phyloP scores from a whole-genome alignment of 768 basidiomycete genomes.

The Hericium erinaceus region DNA sequence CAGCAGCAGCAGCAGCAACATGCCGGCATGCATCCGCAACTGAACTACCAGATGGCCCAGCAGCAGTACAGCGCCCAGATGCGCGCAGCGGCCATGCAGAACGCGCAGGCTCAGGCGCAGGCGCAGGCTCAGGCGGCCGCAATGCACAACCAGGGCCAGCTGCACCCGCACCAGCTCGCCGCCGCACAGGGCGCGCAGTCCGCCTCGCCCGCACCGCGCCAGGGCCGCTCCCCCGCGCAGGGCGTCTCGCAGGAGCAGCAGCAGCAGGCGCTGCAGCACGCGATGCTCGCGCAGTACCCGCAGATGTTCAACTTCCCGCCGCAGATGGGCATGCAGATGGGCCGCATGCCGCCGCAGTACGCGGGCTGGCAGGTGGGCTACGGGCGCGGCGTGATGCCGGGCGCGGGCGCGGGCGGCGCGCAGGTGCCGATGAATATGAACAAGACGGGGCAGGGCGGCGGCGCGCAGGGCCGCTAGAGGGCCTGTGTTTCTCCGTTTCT shows the following conservation, averaged over 20 bases:
- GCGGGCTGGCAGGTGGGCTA: constrained; percentile 12
- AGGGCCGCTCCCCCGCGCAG: background rate
- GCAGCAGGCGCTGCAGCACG: constrained; percentile 14
- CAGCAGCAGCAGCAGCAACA: constrained; percentile 6
- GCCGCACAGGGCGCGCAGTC: background rate
- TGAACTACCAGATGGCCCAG: background rate
- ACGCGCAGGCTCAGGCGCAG: constrained; percentile 5
- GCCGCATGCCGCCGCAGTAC: constrained; percentile 9
- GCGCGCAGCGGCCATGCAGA: background rate
- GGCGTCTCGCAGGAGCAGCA: constrained; percentile 11
- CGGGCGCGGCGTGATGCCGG: constrained; percentile 7
- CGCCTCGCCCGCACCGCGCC: constrained; percentile 1
- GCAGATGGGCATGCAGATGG: constrained; percentile 13
- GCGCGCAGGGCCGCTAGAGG: constrained; percentile 16
- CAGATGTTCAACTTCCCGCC: constrained; percentile 16
- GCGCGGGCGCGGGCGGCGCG: constrained; percentile 7
- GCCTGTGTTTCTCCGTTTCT: background rate
- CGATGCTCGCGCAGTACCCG: constrained; percentile 14
- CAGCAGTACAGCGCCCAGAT: background rate
- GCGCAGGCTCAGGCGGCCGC: background rate
- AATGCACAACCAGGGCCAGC: constrained; percentile 3
- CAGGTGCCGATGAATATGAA: background rate
- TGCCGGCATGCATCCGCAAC: background rate
- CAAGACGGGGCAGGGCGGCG: constrained; percentile 16
- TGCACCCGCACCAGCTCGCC: constrained; percentile 7